Conservation (phyloP, 768 basidiomycete genomes). For the Tylopilus intermedius region DNA sequence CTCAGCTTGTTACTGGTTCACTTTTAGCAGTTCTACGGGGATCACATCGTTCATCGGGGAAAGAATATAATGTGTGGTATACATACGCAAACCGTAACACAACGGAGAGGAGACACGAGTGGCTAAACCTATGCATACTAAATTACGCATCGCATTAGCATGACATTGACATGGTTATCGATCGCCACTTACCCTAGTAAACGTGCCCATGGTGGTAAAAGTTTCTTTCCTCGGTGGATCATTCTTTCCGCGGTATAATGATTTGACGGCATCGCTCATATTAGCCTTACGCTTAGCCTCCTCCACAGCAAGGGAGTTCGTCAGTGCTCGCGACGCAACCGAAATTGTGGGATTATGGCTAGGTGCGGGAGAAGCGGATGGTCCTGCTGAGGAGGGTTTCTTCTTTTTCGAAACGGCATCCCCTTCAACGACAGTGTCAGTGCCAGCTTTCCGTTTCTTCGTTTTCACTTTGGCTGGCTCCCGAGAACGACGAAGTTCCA, state of each 20-base stretch:
- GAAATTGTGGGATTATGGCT: constrained; percentile 46
- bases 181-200: constrained; percentile 67
- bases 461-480: constrained; percentile 50
- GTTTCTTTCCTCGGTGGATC: constrained; percentile 69
- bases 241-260: constrained; percentile 58
- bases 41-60: background rate
- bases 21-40: too few species aligned
- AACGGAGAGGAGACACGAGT: background rate
- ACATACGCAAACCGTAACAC: constrained; percentile 13
- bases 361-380: constrained; percentile 25
- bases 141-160: constrained; percentile 3
- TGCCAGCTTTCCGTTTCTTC: constrained; percentile 60
- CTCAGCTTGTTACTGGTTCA: too few species aligned
- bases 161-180: background rate
- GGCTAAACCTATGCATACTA: constrained; percentile 20
- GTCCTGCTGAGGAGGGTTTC: constrained; percentile 17
- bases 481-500: constrained; percentile 54
- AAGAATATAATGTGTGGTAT: background rate
- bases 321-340: constrained; percentile 60
- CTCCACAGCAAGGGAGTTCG: constrained; percentile 68
- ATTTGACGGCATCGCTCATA: constrained; percentile 86
- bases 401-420: constrained; percentile 42
- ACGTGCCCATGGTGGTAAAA: constrained; percentile 89
- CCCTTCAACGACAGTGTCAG: constrained; percentile 21
- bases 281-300: constrained; percentile 77